These are phyloP conservation scores for Cyphellophora attinorum DNA, from an alignment of 2,329 filamentous ascomycete species.

Conservation along the genomic window DNA sequence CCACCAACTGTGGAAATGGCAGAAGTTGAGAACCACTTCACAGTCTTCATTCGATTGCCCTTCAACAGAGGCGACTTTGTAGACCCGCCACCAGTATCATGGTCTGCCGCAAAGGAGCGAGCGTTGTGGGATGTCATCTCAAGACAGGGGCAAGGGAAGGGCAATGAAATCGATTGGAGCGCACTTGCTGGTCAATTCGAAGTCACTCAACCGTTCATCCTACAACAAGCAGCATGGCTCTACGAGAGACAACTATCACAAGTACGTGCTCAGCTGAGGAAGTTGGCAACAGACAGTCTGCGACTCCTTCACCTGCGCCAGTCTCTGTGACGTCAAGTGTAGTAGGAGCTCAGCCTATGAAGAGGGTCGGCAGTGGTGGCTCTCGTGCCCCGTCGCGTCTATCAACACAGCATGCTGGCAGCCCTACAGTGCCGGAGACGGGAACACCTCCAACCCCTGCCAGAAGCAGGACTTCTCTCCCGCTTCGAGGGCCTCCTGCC, in stretches of 20 bases:
- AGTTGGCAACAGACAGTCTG: slow-evolving; percentile 35
- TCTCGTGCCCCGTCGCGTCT: slow-evolving; percentile 30
- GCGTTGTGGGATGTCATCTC: slow-evolving; percentile 85
- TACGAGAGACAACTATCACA: slow-evolving; percentile 86
- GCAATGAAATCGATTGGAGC: slow-evolving; percentile 74
- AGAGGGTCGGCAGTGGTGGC: slow-evolving; percentile 22
- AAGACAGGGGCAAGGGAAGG: slow-evolving; percentile 55
- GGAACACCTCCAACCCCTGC: slow-evolving; percentile 16
- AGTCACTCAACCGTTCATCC: slow-evolving; percentile 76
- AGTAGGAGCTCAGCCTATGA: slow-evolving; percentile 26
- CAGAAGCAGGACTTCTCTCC: slow-evolving; percentile 15
- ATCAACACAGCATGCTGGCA: slow-evolving; percentile 17
- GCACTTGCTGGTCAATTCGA: slow-evolving; percentile 60
- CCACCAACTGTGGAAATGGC: slow-evolving; percentile 6
- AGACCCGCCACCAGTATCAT: slow-evolving; percentile 81
- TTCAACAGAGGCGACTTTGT: slow-evolving; percentile 80
- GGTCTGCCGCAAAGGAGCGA: slow-evolving; percentile 79
- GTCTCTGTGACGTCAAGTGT: slow-evolving; percentile 34
- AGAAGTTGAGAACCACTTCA: slow-evolving; percentile 35
- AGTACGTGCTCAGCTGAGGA: slow-evolving; percentile 81
- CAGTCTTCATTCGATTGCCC: slow-evolving; percentile 80
- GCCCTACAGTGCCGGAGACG: slow-evolving; percentile 9
- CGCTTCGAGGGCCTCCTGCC: slow-evolving; percentile 9
- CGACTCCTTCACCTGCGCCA: slow-evolving; percentile 31
- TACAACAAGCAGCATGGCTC: slow-evolving; percentile 88